Evolutionary conservation across 129 eudicot genomes (phyloP).

Genomic region (Arctium lappa): DNA sequence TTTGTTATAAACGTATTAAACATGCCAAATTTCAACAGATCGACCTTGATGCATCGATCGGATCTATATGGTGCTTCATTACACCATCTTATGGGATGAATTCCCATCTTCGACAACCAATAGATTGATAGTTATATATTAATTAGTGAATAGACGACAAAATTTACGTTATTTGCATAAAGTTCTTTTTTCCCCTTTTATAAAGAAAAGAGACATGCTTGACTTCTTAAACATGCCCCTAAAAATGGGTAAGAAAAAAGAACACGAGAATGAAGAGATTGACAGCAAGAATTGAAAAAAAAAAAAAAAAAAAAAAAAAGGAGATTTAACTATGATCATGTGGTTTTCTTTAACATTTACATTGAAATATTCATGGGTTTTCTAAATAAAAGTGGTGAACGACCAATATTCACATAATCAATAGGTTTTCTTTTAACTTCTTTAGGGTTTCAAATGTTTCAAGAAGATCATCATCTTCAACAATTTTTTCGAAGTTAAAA

Average conservation of each 20-base stretch:
- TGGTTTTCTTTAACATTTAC: background rate
- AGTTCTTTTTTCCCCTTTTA: background rate
- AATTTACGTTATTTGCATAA: background rate
- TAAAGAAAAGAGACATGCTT: background rate
- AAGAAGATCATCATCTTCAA: background rate
- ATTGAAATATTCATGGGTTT: background rate
- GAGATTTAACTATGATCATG: background rate
- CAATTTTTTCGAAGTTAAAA: too few species aligned
- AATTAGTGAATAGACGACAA: background rate
- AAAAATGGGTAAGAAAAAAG: conserved; percentile 1
- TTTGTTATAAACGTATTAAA: background rate
- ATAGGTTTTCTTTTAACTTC: background rate
- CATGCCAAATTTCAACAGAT: background rate
- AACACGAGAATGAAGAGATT: conserved; percentile 17
- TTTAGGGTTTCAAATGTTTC: background rate
- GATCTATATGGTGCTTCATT: background rate
- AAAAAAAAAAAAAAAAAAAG: background rate
- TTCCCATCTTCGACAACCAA: background rate
- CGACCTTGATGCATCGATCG: background rate
- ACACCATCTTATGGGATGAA: background rate
- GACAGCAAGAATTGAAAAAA: background rate
- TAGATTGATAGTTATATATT: background rate
- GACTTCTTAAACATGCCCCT: conserved; percentile 3
- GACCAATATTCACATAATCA: background rate
- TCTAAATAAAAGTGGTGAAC: background rate